A percentile compares a stretch with the other conserved stretches of the same genome.
Conservation (phyloP, 192 early-diverging fungal species). For the Gonapodya sp. region DNA sequence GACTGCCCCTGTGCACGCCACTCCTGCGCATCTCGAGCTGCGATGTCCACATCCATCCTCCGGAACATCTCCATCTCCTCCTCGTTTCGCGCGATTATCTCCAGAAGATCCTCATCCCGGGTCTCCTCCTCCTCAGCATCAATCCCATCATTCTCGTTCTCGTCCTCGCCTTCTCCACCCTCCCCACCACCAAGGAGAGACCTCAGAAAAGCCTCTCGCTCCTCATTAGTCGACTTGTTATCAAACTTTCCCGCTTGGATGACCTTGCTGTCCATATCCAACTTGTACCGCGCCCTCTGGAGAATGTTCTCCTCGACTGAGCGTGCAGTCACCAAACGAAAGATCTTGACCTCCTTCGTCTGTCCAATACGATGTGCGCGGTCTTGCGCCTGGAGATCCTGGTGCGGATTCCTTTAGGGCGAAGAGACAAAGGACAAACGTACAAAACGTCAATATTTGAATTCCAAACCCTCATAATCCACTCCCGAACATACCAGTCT, state of each 20-base stretch:
- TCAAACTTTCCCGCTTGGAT: constrained; percentile 99
- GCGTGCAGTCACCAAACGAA: constrained; percentile 80
- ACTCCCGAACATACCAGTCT: constrained; percentile 65
- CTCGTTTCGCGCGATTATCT: constrained; percentile 79
- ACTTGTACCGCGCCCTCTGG: constrained; percentile 85
- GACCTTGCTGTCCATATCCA: constrained; percentile 95
- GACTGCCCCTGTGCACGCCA: constrained; percentile 41
- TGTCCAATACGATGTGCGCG: constrained; percentile 99
- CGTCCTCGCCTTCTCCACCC: constrained; percentile 65
- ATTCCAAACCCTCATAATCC: constrained; percentile 9
- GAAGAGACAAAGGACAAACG: constrained; percentile 6
- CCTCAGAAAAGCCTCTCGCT: constrained; percentile 76
- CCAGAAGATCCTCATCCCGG: constrained; percentile 86
- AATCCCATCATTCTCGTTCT: constrained; percentile 42
- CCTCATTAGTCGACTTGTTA: constrained; percentile 84
- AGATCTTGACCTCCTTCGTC: constrained; percentile 92
- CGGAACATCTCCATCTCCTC: constrained; percentile 67
- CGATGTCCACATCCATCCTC: constrained; percentile 65
- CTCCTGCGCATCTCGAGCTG: constrained; percentile 32
- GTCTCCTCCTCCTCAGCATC: constrained; percentile 60
- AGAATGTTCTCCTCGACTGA: constrained; percentile 93
- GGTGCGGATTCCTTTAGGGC: constrained; percentile 72
- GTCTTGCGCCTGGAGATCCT: constrained; percentile 98
- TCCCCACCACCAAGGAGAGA: constrained; percentile 54
- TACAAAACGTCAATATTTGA: constrained; percentile 14